Percentiles rank a stretch among this genome's conserved stretches.
Evolutionary conservation across 2,329 filamentous ascomycete genomes (phyloP).

Genomic region (Talaromyces albobiverticillius): DNA sequence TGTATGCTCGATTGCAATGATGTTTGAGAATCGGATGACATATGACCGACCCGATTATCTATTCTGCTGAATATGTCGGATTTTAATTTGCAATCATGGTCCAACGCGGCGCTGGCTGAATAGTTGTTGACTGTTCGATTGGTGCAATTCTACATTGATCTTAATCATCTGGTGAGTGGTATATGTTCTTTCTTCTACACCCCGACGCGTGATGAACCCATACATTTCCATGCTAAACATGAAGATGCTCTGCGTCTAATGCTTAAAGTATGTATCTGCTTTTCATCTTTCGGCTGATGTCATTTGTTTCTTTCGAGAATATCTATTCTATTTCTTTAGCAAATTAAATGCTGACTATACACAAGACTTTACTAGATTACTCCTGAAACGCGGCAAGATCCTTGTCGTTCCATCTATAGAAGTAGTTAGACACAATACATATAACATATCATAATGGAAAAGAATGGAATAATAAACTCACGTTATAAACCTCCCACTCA

Average conservation of each 20-base stretch:
- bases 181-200: neutral
- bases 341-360: constrained; percentile 16
- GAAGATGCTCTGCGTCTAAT: constrained; percentile 48
- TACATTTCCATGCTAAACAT: constrained; percentile 64
- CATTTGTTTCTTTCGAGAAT: constrained; percentile 18
- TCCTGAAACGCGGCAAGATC: constrained; percentile 43
- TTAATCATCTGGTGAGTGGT: too few relatives aligned
- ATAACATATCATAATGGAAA: too few relatives aligned
- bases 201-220: constrained; percentile 49
- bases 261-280: constrained; percentile 51
- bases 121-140: constrained; percentile 5
- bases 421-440: neutral
- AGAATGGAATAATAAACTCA: constrained; percentile 20
- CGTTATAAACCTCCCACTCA: constrained; percentile 72
- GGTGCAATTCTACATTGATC: too few relatives aligned
- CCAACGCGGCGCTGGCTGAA: neutral
- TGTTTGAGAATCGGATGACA: constrained; percentile 50
- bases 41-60: constrained; percentile 30
- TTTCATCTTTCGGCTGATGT: constrained; percentile 65
- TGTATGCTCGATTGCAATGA: constrained; percentile 26
- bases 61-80: constrained; percentile 16
- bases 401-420: constrained; percentile 44
- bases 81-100: neutral
- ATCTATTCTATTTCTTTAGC: constrained; percentile 15
- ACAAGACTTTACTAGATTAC: constrained; percentile 20